Evolutionary conservation across 352 stramenopile genomes (phyloP).

Genomic region (Globisporangium sylvaticum): DNA sequence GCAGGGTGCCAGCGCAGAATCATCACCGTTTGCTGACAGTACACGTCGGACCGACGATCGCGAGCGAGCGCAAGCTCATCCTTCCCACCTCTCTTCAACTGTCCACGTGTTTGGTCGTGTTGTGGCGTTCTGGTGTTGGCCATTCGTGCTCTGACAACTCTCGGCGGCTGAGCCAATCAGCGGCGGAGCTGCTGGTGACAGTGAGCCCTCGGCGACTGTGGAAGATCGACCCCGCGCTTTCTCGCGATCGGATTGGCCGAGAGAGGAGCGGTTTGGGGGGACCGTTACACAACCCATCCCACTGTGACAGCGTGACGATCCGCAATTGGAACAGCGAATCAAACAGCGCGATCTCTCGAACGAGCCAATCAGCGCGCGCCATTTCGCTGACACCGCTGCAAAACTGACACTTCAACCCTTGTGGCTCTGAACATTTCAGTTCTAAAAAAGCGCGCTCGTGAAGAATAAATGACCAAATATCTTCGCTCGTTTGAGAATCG

Average conservation of each 20-base stretch:
- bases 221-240: background rate
- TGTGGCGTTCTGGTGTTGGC: conserved; percentile 4
- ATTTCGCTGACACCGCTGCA: background rate
- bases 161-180: background rate
- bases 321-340: background rate
- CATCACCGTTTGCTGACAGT: background rate
- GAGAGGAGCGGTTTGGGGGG: background rate
- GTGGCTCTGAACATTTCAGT: background rate
- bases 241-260: background rate
- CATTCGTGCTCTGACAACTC: background rate
- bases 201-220: background rate
- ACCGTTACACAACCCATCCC: background rate
- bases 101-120: background rate
- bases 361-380: conserved; percentile 3
- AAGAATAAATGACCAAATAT: conserved; percentile 8
- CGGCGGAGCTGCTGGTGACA: background rate
- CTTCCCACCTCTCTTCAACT: background rate
- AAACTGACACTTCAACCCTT: background rate
- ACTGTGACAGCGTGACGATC: background rate
- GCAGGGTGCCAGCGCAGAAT: background rate
- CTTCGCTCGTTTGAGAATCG: background rate
- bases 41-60: background rate
- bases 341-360: background rate
- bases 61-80: background rate
- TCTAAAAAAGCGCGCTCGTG: background rate